Evolutionary conservation across 352 stramenopile species (phyloP), one percentile per base, ranked within the genome.

Genomic region (Pythium oligandrum): DNA sequence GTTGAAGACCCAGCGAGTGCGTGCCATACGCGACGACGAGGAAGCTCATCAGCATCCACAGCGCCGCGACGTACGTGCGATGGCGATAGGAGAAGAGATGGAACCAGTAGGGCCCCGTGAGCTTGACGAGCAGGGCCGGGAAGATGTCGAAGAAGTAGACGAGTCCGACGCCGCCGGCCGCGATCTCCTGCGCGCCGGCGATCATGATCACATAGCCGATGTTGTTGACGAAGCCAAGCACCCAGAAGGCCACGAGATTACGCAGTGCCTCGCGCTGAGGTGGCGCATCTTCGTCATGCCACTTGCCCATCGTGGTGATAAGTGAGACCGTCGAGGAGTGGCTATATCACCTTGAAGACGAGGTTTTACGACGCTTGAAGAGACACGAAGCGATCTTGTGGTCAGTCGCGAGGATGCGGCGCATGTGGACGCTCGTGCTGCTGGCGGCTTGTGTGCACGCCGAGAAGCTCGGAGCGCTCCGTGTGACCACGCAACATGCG

Each of bases 151-250:
- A 90, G 36, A 98, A 78, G 66, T 96, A 97, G 44, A 98, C 90
- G 37, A 98, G 63, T 1, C 83, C 91, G 35, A 97, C 90, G 43
- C 90, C 92, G 11, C 88, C 90, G 2, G 90, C 77, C 30, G 71
- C 75, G 63, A 98, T 98, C 58, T 89, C 80, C 57, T 98, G 96
- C 32, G 95, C 95, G 43, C 83, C 80, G 0, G 95, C 93, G 55
- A 98, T 93, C 91, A 98, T 98, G 50, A 98, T 85, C 39, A 98
- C 90, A 62, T 96, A 98, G 42, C 75, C 79, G 44, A 94, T 65
- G 63, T 98, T 98, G 71, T 98, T 98, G 40, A 98, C 55, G 39
- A 98, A 75, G 37, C 94, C 94, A 26, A 98, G 66, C 37, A 92
- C 56, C 86, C 86, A 98, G 63, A 98, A 98, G 12, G 85, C 86